A percentile compares a stretch with the other conserved stretches of the same genome.
Conservation (phyloP, 2,329 filamentous ascomycete genomes). For the Fusarium marasasianum region DNA sequence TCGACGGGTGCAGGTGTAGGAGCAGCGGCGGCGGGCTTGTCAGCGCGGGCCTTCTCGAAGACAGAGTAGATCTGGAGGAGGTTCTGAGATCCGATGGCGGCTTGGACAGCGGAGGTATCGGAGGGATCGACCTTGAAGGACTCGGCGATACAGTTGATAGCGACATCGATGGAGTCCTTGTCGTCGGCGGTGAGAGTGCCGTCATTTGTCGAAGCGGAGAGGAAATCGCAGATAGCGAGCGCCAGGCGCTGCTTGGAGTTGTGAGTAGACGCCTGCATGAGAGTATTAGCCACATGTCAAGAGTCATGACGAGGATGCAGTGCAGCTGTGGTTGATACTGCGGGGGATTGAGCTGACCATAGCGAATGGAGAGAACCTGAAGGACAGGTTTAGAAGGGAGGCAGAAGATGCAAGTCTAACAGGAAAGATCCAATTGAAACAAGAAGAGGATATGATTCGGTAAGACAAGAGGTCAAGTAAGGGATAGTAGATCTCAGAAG, state of each 20-base stretch:
- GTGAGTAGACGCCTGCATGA: constrained; percentile 46
- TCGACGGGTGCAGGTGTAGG: constrained; percentile 44
- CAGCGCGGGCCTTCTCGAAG: constrained; percentile 83
- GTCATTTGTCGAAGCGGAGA: constrained; percentile 83
- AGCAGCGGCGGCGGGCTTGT: constrained; percentile 53
- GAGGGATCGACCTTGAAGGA: constrained; percentile 93
- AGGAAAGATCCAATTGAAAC: constrained; percentile 11
- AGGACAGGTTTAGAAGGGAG: neutral
- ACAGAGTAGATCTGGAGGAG: constrained; percentile 92
- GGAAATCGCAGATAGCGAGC: constrained; percentile 96
- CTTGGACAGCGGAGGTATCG: constrained; percentile 75
- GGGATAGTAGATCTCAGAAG: constrained; percentile 9
- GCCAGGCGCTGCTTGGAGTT: constrained; percentile 84
- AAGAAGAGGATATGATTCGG: neutral
- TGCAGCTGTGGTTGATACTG: constrained; percentile 4
- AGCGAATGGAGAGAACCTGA: constrained; percentile 10
- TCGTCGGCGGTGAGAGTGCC: constrained; percentile 90
- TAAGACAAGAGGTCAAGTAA: constrained; percentile 5
- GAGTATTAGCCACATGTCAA: constrained; percentile 9
- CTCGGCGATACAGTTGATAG: constrained; percentile 92
- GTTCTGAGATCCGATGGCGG: constrained; percentile 86
- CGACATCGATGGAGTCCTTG: constrained; percentile 92
- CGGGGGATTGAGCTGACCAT: constrained; percentile 26
- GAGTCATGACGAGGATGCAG: constrained; percentile 4
- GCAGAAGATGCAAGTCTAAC: neutral